These are phyloP conservation scores for Ophiostoma sp. DNA, from an alignment of 2,329 filamentous ascomycete species.

Conservation along the genomic window DNA sequence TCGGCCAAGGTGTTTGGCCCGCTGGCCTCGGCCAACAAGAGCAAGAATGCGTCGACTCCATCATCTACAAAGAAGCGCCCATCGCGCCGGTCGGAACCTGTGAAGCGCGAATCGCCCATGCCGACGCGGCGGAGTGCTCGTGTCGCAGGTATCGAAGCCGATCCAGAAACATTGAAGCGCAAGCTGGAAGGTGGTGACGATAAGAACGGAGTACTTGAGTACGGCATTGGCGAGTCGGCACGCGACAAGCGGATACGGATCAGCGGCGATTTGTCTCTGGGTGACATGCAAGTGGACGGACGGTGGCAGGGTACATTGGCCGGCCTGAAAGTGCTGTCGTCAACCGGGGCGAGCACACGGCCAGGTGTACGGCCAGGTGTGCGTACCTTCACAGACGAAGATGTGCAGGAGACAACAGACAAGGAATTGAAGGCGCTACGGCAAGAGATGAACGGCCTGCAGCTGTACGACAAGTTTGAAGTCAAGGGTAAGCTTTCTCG, in stretches of 20 bases:
- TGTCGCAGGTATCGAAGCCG: constrained; percentile 55
- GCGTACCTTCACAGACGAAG: constrained; percentile 81
- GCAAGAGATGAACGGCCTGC: constrained; percentile 72
- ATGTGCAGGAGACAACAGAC: constrained; percentile 76
- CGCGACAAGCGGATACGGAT: constrained; percentile 60
- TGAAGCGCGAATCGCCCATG: constrained; percentile 44
- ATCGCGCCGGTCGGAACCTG: constrained; percentile 33
- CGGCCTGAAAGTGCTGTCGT: constrained; percentile 43
- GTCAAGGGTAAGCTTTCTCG: constrained; percentile 63
- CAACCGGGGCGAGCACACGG: constrained; percentile 45
- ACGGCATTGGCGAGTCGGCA: constrained; percentile 32
- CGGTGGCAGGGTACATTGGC: constrained; percentile 61
- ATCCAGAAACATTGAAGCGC: constrained; percentile 49
- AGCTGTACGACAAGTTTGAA: constrained; percentile 80
- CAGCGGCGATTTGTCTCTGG: constrained; percentile 64
- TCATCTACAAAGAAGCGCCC: constrained; percentile 42
- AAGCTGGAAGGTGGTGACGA: constrained; percentile 55
- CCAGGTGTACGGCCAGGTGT: constrained; percentile 69
- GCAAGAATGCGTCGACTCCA: constrained; percentile 49
- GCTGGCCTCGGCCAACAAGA: constrained; percentile 33
- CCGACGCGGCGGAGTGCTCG: constrained; percentile 60
- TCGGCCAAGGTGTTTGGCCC: constrained; percentile 46
- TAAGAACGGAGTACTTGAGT: constrained; percentile 30
- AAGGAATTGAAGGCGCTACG: constrained; percentile 72
- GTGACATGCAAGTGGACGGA: constrained; percentile 77